These are phyloP conservation scores for Globisporangium camurandrum DNA, from an alignment of 352 stramenopile genomes.

Conservation along the genomic window DNA sequence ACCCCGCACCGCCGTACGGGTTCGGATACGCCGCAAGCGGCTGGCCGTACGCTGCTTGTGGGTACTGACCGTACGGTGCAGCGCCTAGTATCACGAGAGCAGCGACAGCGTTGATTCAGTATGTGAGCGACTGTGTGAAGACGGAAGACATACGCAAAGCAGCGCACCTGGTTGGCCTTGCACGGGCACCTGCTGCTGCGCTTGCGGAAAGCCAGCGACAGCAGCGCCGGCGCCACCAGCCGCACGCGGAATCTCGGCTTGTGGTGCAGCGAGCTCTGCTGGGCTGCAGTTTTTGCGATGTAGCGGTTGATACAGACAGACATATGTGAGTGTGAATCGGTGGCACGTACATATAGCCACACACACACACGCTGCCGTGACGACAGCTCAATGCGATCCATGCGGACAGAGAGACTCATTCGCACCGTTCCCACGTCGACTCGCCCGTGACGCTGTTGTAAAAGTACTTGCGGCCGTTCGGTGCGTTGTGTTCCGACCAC, in stretches of 20 bases:
- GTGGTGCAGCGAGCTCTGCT: constrained; percentile 34
- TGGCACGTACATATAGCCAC: no score
- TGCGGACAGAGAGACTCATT: not conserved
- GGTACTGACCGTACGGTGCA: constrained; percentile 59
- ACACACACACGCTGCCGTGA: not conserved
- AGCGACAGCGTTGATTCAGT: constrained; percentile 2
- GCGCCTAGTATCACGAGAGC: no score
- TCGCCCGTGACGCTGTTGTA: constrained; percentile 89
- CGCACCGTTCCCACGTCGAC: constrained; percentile 85
- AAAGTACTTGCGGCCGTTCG: constrained; percentile 89
- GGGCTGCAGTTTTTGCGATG: constrained; percentile 18
- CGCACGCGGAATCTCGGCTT: constrained; percentile 29
- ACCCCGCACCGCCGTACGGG: constrained; percentile 59
- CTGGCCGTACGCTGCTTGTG: constrained; percentile 61
- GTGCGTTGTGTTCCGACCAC: constrained; percentile 88
- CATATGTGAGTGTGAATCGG: no score
- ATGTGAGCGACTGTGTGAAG: not conserved
- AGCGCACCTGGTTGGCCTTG: constrained; percentile 38
- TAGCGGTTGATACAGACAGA: not conserved
- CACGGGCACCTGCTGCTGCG: constrained; percentile 18
- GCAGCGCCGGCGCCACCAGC: no score
- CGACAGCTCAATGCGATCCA: not conserved
- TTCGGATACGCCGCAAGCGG: constrained; percentile 63
- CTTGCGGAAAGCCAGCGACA: constrained; percentile 27
- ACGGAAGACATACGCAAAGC: not conserved